Evolutionary conservation across 2,329 filamentous ascomycete genomes (phyloP).

Genomic region (Verticillium dahliae): DNA sequence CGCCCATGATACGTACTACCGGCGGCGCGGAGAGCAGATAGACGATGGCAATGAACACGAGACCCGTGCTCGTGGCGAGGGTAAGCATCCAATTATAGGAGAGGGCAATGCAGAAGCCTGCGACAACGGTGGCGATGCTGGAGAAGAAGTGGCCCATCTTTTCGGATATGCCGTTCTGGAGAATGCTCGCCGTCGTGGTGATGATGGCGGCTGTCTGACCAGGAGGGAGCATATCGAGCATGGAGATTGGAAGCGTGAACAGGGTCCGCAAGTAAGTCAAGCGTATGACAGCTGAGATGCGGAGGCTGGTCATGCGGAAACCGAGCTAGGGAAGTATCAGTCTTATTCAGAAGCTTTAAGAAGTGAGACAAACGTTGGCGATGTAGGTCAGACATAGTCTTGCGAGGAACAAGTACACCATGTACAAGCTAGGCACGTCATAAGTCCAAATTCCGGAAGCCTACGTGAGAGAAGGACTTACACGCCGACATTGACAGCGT

Average conservation of each 20-base stretch:
- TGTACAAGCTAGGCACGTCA: constrained; percentile 19
- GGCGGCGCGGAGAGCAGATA: constrained; percentile 28
- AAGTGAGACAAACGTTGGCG: constrained; percentile 13
- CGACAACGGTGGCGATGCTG: constrained; percentile 31
- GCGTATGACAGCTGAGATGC: constrained; percentile 42
- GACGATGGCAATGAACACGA: constrained; percentile 30
- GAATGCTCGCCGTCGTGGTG: constrained; percentile 43
- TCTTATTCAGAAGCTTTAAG: neutral
- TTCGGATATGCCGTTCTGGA: constrained; percentile 49
- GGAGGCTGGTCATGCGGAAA: constrained; percentile 42
- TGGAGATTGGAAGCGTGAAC: constrained; percentile 41
- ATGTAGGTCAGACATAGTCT: constrained; percentile 23
- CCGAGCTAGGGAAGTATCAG: constrained; percentile 22
- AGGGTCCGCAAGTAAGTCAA: constrained; percentile 43
- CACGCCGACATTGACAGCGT: constrained; percentile 13
- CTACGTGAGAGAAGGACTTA: constrained; percentile 1
- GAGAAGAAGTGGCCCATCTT: constrained; percentile 38
- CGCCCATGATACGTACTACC: constrained; percentile 21
- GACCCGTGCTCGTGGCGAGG: constrained; percentile 28
- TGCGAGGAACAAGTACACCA: constrained; percentile 27
- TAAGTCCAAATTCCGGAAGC: neutral
- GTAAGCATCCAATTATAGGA: constrained; percentile 45
- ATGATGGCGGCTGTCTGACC: constrained; percentile 47
- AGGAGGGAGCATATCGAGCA: constrained; percentile 41
- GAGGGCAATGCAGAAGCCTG: constrained; percentile 44